Evolutionary conservation across 805 yeast species (phyloP).

Genomic region (Teunomyces aglyptinius): DNA sequence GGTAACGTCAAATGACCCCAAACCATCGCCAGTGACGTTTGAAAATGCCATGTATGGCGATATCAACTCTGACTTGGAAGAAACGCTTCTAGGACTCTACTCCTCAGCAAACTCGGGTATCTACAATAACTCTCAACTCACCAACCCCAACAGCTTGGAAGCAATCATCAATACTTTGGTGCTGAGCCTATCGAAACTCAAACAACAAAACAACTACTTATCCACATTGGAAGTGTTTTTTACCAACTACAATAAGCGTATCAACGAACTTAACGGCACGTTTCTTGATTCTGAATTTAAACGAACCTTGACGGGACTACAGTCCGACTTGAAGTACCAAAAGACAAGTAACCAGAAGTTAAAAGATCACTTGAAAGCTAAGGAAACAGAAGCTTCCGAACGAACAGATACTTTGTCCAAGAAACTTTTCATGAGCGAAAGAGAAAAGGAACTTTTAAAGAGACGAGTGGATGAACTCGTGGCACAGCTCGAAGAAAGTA

Average conservation of each 20-base stretch:
- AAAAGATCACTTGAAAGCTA: conserved; percentile 13
- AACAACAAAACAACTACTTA: conserved; percentile 56
- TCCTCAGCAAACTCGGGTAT: conserved; percentile 53
- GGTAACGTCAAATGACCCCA: background rate
- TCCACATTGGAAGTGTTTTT: conserved; percentile 55
- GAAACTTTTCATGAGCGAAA: conserved; percentile 7
- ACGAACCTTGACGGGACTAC: conserved; percentile 9
- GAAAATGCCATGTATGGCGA: conserved; percentile 66
- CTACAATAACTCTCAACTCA: conserved; percentile 57
- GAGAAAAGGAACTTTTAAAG: conserved; percentile 11
- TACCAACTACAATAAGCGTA: conserved; percentile 41
- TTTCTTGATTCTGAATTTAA: conserved; percentile 22
- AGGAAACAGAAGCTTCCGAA: conserved; percentile 8
- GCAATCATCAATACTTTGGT: conserved; percentile 55
- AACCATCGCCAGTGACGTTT: conserved; percentile 26
- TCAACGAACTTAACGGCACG: conserved; percentile 24
- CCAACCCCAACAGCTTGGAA: conserved; percentile 56
- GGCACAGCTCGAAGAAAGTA: background rate
- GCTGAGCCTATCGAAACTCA: conserved; percentile 54
- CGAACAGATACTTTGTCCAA: conserved; percentile 3
- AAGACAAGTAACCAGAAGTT: conserved; percentile 12
- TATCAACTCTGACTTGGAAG: conserved; percentile 49
- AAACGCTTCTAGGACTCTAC: conserved; percentile 46
- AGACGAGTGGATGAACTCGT: conserved; percentile 8
- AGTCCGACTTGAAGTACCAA: conserved; percentile 17